Base-by-base conservation (phyloP, 345 rosid genomes). In the Turritis glabra region DNA sequence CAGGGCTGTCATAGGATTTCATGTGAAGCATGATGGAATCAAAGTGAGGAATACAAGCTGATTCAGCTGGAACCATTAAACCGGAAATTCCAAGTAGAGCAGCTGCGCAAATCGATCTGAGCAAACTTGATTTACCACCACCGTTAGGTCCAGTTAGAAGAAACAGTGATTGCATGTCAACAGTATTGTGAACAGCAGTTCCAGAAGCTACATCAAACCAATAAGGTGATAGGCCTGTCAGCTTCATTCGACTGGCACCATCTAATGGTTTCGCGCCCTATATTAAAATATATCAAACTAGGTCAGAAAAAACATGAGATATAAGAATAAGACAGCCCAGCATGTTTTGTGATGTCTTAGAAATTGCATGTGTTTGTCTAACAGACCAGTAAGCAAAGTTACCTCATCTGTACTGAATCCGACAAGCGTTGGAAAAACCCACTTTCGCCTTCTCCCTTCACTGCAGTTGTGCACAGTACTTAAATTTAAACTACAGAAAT, bases 1-100 rank as follows among this genome's bases (percentile, higher is more conserved):
- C 97, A 52, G 99, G 99, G 59, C 97, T 95, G 74, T 95, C 99
- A 66, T 91, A 90, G 37, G 99, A 95, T 85, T 95, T 95, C 95
- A 94, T 91, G 73, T 95, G 99, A 73, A 95, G 99, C 97, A 92
- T 92, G 62, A 95, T 85, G 62, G 97, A 87, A 83, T 92, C 93
- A 35, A 92, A 88, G 65, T 83, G 87, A 77, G 99, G 99, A 76
- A 95, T 87, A 35, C 43, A 50, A 21, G 97, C 97, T 19, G 97
- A 90, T 73, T 92, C 89, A 51, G 97, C 96, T 38, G 99, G 97
- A 50, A 95, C 93, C 96, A 94, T 89, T 66, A 92, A 86, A 51
- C 99, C 99, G 35, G 93, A 94, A 30, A 87, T 89, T 67, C 97
- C 97, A 65, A 95, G 99, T 77, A 95, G 76, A 46, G 97, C 82